Conservation (phyloP, 23 red algal genomes). For the Gracilaria vermiculophylla region DNA sequence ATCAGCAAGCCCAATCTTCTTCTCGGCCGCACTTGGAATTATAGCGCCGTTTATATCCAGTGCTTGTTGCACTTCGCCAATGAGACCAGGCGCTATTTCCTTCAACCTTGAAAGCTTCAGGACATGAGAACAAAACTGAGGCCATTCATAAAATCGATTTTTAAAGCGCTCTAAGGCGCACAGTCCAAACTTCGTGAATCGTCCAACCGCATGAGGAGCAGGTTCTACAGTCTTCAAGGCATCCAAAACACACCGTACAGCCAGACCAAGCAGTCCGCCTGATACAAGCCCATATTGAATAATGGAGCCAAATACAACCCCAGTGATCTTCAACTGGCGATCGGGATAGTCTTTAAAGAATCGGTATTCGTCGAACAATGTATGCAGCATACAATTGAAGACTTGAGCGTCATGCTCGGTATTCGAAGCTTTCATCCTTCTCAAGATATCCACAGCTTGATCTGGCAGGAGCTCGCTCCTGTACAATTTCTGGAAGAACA, state of each 20-base stretch:
- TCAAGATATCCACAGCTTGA: constrained; percentile 67
- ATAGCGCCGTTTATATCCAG: constrained; percentile 17
- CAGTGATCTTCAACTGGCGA: constrained; percentile 83
- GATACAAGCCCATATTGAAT: constrained; percentile 69
- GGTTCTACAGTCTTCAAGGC: constrained; percentile 66
- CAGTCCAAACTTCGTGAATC: constrained; percentile 78
- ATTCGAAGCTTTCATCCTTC: constrained; percentile 48
- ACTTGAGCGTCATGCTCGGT: constrained; percentile 64
- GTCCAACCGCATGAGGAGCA: constrained; percentile 53
- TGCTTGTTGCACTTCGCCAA: constrained; percentile 21
- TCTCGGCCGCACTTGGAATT: constrained; percentile 45
- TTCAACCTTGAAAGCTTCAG: constrained; percentile 68
- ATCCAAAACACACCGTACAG: constrained; percentile 76
- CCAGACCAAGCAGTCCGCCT: constrained; percentile 59
- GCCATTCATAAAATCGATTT: constrained; percentile 76
- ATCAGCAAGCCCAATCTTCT: constrained; percentile 11
- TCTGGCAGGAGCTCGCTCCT: constrained; percentile 36
- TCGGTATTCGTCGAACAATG: constrained; percentile 97
- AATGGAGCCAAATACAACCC: constrained; percentile 87
- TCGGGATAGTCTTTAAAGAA: constrained; percentile 95
- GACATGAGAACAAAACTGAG: constrained; percentile 74
- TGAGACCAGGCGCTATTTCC: constrained; percentile 63
- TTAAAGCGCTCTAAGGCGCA: constrained; percentile 74
- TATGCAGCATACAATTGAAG: constrained; percentile 90
- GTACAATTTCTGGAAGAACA: constrained; percentile 79